Conservation (phyloP, 2,329 filamentous ascomycete genomes). For the Phyllosticta ampelicida region DNA sequence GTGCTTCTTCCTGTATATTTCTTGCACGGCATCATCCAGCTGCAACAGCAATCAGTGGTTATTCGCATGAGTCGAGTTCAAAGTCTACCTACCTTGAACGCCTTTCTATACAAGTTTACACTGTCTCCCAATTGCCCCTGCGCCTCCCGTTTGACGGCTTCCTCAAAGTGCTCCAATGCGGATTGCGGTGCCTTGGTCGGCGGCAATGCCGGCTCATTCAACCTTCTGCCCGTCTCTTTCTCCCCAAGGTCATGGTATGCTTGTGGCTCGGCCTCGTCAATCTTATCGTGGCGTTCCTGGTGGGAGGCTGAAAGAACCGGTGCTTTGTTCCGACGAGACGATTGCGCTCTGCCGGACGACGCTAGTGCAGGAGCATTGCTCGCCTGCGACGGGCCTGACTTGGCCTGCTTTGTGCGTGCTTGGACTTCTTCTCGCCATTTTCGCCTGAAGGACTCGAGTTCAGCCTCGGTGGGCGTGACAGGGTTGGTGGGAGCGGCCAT, state of each 20-base stretch:
- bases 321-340: conserved; percentile 17
- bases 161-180: conserved; percentile 86
- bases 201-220: conserved; percentile 30
- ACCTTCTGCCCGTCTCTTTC: conserved; percentile 32
- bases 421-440: conserved; percentile 78
- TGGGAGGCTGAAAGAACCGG: conserved; percentile 11
- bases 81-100: conserved; percentile 70
- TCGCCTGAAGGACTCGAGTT: conserved; percentile 75
- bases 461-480: conserved; percentile 37
- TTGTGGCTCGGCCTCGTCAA: conserved; percentile 29
- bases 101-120: conserved; percentile 74
- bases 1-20: conserved; percentile 81
- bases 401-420: conserved; percentile 27
- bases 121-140: conserved; percentile 84
- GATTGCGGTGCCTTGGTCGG: conserved; percentile 49
- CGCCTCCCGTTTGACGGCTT: conserved; percentile 77
- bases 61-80: conserved; percentile 3
- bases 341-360: conserved; percentile 13
- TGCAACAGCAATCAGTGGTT: conserved; percentile 27
- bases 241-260: conserved; percentile 37
- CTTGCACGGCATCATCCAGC: conserved; percentile 78
- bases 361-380: conserved; percentile 13
- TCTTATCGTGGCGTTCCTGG: conserved; percentile 16
- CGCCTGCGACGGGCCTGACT: conserved; percentile 7
- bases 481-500: conserved; percentile 2